Conservation (phyloP, 2,329 filamentous ascomycete species). For the Daldinia sp. region DNA sequence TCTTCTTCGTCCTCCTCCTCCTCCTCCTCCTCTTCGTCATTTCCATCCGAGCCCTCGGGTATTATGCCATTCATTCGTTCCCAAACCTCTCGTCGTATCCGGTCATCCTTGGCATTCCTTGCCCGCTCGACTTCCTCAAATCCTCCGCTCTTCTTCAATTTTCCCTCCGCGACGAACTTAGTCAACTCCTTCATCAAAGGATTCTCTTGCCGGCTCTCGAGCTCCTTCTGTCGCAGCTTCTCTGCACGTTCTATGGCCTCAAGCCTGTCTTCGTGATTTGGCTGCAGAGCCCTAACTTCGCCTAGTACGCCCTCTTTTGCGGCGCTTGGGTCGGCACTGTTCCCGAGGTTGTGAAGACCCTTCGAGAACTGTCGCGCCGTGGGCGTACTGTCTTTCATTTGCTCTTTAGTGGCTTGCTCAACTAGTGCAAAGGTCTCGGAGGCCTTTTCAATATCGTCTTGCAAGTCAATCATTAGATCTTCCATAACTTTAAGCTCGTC, state of each 20-base stretch:
- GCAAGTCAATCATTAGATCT: slow-evolving; percentile 88
- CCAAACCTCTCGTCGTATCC: slow-evolving; percentile 81
- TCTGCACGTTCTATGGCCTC: slow-evolving; percentile 98
- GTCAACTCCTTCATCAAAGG: slow-evolving; percentile 85
- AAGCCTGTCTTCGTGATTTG: slow-evolving; percentile 90
- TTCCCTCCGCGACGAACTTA: slow-evolving; percentile 86
- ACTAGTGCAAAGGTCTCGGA: slow-evolving; percentile 92
- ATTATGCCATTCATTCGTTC: slow-evolving; percentile 68
- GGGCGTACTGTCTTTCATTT: slow-evolving; percentile 79
- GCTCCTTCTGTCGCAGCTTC: slow-evolving; percentile 86
- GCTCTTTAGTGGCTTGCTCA: slow-evolving; percentile 97
- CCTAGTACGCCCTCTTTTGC: slow-evolving; percentile 92
- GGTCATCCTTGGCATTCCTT: slow-evolving; percentile 85
- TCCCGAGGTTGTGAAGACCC: slow-evolving; percentile 62
- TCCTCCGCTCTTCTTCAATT: slow-evolving; percentile 94
- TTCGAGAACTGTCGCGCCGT: slow-evolving; percentile 60
- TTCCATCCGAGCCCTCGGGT: slow-evolving; percentile 53
- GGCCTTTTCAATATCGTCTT: slow-evolving; percentile 95
- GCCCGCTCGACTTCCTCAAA: slow-evolving; percentile 92
- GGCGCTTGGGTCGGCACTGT: slow-evolving; percentile 72
- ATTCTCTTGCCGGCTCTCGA: slow-evolving; percentile 78
- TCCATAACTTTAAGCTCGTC: slow-evolving; percentile 97
- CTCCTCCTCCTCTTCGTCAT: slow-evolving; percentile 42
- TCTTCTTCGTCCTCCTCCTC: slow-evolving; percentile 27
- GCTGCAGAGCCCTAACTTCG: slow-evolving; percentile 90